Conservation (phyloP, 78 protist species). For the Dictyostelium purpureum region DNA sequence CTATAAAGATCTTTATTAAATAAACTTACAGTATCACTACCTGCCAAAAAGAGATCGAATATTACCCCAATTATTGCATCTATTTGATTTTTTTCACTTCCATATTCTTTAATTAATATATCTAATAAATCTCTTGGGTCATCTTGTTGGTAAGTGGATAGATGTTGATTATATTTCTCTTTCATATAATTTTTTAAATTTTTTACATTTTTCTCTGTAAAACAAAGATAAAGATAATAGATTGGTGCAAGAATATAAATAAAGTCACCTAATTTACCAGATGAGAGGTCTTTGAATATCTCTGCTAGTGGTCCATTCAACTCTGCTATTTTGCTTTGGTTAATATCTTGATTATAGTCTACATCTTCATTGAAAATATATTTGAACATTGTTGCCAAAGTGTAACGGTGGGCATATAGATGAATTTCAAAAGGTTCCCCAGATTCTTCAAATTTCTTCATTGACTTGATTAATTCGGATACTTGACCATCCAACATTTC, state of each 20-base stretch:
- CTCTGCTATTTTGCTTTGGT: not conserved
- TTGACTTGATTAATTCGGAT: not conserved
- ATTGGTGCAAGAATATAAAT: not conserved
- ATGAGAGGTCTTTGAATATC: not conserved
- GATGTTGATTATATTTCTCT: not conserved
- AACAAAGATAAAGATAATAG: not conserved
- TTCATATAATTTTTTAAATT: not conserved
- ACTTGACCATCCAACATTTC: conserved; percentile 4
- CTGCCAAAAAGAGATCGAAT: conserved; percentile 10
- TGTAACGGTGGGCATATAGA: not conserved
- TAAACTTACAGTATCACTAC: not conserved
- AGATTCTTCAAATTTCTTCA: not conserved
- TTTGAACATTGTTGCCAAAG: not conserved
- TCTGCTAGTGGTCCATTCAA: not conserved
- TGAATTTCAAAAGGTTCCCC: not conserved
- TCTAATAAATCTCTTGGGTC: conserved; percentile 27
- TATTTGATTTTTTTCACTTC: not conserved
- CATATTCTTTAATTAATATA: not conserved
- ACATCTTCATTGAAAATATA: not conserved
- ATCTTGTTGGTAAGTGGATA: not conserved
- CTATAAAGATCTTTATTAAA: not conserved
- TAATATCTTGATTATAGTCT: conserved; percentile 3
- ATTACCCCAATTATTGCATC: not conserved
- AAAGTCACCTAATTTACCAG: not conserved
- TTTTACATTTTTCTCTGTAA: not conserved